Evolutionary conservation across 371 early-diverging fungal genomes (phyloP).

Genomic region (Batkoa obscura): DNA sequence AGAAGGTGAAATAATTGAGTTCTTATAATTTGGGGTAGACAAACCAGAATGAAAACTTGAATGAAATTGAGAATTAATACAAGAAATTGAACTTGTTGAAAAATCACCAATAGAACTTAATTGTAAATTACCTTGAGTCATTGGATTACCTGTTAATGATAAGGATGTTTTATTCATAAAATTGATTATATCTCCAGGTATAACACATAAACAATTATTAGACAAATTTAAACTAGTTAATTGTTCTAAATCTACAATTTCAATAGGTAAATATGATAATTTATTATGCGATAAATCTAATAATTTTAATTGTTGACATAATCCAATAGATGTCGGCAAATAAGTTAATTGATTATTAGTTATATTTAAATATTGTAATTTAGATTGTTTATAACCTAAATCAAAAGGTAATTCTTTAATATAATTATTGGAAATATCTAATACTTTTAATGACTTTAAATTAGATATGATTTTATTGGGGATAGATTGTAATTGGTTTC

Average conservation of each 20-base stretch:
- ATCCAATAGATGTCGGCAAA: constrained; percentile 31
- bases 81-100: not conserved
- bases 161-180: constrained; percentile 26
- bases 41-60: too few relatives aligned
- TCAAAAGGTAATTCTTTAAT: constrained; percentile 22
- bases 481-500: constrained; percentile 22
- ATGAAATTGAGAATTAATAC: not conserved
- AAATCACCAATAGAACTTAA: not conserved
- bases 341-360: constrained; percentile 32
- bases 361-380: constrained; percentile 14
- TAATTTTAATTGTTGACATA: constrained; percentile 18
- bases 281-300: constrained; percentile 22
- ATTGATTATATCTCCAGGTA: constrained; percentile 34
- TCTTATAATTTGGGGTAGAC: too few relatives aligned
- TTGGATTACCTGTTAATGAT: constrained; percentile 36
- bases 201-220: constrained; percentile 33
- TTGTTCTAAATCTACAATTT: constrained; percentile 22
- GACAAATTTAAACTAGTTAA: constrained; percentile 37
- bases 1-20: too few relatives aligned
- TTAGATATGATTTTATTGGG: constrained; percentile 22
- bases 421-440: constrained; percentile 33
- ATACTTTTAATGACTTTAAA: constrained; percentile 22
- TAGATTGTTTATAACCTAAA: constrained; percentile 18
- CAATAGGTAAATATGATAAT: constrained; percentile 29
- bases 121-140: constrained; percentile 16